Evolutionary conservation across 805 yeast genomes (phyloP).

Genomic region (Metschnikowia proteae): DNA sequence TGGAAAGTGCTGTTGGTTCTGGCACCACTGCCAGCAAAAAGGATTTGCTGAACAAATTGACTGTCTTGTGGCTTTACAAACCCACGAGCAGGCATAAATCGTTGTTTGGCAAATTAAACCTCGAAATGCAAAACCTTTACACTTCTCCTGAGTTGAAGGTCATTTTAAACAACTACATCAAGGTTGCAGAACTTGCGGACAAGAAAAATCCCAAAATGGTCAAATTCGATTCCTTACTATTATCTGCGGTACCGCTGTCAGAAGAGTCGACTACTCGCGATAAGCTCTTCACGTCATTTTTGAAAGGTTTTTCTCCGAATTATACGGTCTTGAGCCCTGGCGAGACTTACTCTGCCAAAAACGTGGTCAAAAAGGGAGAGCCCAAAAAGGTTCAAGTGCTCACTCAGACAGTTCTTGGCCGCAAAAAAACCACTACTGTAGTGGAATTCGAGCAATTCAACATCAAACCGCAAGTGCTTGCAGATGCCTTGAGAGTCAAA

Average conservation of each 20-base stretch:
- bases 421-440: slow-evolving; percentile 74
- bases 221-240: slow-evolving; percentile 50
- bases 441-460: slow-evolving; percentile 64
- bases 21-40: slow-evolving; percentile 24
- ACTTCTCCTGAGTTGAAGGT: slow-evolving; percentile 51
- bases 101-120: slow-evolving; percentile 43
- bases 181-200: slow-evolving; percentile 47
- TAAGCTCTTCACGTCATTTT: slow-evolving; percentile 41
- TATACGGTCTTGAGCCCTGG: slow-evolving; percentile 49
- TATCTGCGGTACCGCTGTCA: slow-evolving; percentile 35
- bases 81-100: slow-evolving; percentile 49
- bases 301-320: slow-evolving; percentile 47
- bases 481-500: slow-evolving; percentile 64
- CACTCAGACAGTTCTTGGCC: slow-evolving; percentile 75
- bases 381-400: slow-evolving; percentile 63
- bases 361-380: slow-evolving; percentile 47
- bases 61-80: slow-evolving; percentile 46
- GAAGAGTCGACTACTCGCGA: slow-evolving; percentile 37
- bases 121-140: slow-evolving; percentile 41
- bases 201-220: slow-evolving; percentile 52
- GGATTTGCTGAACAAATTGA: slow-evolving; percentile 24
- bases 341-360: slow-evolving; percentile 20
- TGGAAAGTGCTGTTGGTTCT: slow-evolving; percentile 21
- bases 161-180: slow-evolving; percentile 54
- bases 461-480: slow-evolving; percentile 60